A percentile compares a stretch with the other conserved stretches of the same genome.
Conservation (phyloP, 805 yeast species). For the Pichia paraexigua region DNA sequence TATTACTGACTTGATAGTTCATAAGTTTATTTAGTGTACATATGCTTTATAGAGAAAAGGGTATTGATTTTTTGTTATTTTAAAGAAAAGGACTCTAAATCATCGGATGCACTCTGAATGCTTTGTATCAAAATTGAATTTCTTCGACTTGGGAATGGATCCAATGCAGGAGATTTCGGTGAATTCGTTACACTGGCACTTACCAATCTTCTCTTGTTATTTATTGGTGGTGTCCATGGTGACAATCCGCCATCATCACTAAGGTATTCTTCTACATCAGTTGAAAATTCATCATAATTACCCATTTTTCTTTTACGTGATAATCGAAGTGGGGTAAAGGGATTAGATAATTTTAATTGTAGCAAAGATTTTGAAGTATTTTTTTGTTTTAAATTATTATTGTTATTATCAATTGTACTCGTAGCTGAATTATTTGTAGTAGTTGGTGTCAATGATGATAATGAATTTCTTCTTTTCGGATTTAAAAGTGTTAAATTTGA, state of each 20-base stretch:
- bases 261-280: conserved; percentile 5
- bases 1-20: neutral
- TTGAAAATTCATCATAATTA: conserved; percentile 4
- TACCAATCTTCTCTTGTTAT: conserved; percentile 11
- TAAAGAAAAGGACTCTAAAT: conserved; percentile 24
- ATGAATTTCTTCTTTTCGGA: neutral
- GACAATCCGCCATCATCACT: conserved; percentile 9
- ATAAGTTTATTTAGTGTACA: neutral
- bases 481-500: neutral
- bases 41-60: neutral
- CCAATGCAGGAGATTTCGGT: conserved; percentile 9
- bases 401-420: neutral
- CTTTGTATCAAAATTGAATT: conserved; percentile 20
- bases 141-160: conserved; percentile 14
- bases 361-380: neutral
- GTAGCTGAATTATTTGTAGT: neutral
- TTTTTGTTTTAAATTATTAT: neutral
- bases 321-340: neutral
- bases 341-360: neutral
- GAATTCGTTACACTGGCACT: conserved; percentile 13
- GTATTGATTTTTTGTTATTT: neutral
- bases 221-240: conserved; percentile 1
- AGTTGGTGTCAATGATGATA: conserved; percentile 1
- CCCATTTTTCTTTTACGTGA: conserved; percentile 3
- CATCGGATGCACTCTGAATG: conserved; percentile 25